Evolutionary conservation across 345 rosid species (phyloP).

Genomic region (Bruguiera gymnorhiza): DNA sequence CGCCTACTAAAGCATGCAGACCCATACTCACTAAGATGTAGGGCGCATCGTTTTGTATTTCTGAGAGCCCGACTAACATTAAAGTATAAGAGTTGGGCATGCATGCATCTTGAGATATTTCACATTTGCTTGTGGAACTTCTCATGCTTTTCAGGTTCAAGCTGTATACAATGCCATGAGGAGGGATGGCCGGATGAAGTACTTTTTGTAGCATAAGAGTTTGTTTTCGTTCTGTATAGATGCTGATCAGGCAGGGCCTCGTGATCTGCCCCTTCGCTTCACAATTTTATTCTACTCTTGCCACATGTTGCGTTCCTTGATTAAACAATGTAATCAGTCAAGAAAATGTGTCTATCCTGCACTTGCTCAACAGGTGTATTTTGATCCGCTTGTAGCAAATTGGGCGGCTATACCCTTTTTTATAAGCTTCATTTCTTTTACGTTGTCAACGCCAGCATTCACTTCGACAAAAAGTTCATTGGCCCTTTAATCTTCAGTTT

Average conservation of each 20-base stretch:
- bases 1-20: not conserved
- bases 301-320: too few relatives aligned
- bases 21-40: not conserved
- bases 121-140: not conserved
- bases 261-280: too few relatives aligned
- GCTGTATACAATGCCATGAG: conserved; percentile 89
- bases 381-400: too few relatives aligned
- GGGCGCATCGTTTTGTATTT: not conserved
- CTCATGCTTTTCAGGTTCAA: conserved; percentile 59
- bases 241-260: conserved; percentile 11
- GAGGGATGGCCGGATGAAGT: conserved; percentile 83
- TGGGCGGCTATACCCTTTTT: too few relatives aligned
- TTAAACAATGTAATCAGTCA: too few relatives aligned
- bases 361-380: too few relatives aligned
- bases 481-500: too few relatives aligned
- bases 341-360: too few relatives aligned
- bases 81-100: not conserved
- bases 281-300: too few relatives aligned
- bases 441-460: too few relatives aligned
- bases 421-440: too few relatives aligned
- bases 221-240: conserved; percentile 31
- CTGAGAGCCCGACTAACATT: not conserved
- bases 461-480: too few relatives aligned
- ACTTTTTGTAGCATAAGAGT: conserved; percentile 50
- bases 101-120: not conserved